Percentiles rank a stretch among this genome's conserved stretches.
phyloP scores from a whole-genome alignment of 208 protist genomes.

The Polymyxa betae region DNA sequence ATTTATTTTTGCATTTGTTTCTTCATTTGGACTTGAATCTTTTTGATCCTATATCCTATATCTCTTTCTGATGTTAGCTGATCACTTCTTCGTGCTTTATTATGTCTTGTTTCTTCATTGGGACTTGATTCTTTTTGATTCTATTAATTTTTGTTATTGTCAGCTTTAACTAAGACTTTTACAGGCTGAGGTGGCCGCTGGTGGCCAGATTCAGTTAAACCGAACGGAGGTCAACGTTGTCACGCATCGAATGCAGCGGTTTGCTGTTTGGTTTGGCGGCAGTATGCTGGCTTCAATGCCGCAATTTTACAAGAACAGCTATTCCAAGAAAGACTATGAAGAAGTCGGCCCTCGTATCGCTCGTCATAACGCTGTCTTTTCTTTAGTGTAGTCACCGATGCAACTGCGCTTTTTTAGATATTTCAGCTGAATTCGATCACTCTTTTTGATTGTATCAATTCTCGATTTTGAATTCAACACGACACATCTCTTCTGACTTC shows the following conservation, averaged over 20 bases:
- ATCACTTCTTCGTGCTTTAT: neutral
- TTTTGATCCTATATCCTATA: constrained; percentile 59
- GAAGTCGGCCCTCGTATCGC: constrained; percentile 92
- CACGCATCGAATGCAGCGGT: constrained; percentile 76
- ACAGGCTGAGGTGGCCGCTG: constrained; percentile 67
- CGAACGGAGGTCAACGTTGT: constrained; percentile 92
- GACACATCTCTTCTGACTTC: no score
- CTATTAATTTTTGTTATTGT: neutral
- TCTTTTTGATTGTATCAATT: no score
- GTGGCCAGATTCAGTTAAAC: constrained; percentile 71
- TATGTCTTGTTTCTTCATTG: neutral
- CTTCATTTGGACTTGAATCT: constrained; percentile 70
- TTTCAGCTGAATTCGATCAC: no score
- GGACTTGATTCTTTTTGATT: neutral
- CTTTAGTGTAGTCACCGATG: constrained; percentile 67
- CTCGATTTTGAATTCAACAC: no score
- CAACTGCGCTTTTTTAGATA: no score
- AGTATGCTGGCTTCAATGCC: constrained; percentile 85
- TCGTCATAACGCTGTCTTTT: constrained; percentile 84
- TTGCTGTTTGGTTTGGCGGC: constrained; percentile 85
- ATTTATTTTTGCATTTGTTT: neutral
- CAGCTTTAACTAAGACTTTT: neutral
- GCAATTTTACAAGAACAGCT: constrained; percentile 85
- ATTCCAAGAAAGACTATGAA: constrained; percentile 93
- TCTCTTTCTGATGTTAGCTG: neutral